Base-by-base conservation (phyloP, 2,329 filamentous ascomycete species). In the Aspergillus fructus region DNA sequence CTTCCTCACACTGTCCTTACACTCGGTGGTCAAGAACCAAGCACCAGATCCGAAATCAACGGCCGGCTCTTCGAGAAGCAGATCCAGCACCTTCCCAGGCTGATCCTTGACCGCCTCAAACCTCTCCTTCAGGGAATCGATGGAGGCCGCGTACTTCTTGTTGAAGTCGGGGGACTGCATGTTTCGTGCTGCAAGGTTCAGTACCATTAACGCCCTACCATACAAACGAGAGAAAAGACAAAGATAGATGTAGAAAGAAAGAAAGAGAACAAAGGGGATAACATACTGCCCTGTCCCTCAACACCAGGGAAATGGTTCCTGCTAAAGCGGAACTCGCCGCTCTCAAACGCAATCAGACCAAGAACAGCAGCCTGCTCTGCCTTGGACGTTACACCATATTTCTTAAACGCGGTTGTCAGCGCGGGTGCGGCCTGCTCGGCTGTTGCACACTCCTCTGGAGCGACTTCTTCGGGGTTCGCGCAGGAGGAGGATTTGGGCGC, bases 321-420 rank as follows among this genome's bases (percentile, higher is more conserved):
- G 17, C 88, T 90, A 81, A 84, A 93, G 66, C 83, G 80, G 76
- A 93, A 90, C 61, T 87, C 81, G 21, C 56, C 85, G 2, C 84
- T 85, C 76, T 96, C 91, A 68, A 86, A 87, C 11, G 87, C 84
- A 77, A 90, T 88, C 67, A 91, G 79, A 12, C 86, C 80, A 43
- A 94, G 68, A 15, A 93, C 73, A 21, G 87, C 89, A 6, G 90
- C 90, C 68, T 89, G 86, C 64, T 89, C 84, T 21, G 79, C 82
- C 21, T 76, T 74, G 34, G 72, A 71, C 48, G 74, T 79, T 64
- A 92, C 76, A 3, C 71, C 62, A 78, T 90, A 88, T 11, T 78
- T 73, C 17, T 67, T 56, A 71, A 92, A 86, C 37, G 84, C 81
- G 6, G 74, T 63, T 66, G 77, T 75, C 59, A 93, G 79, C 62